Base-by-base conservation (phyloP, 2,329 filamentous ascomycete species). In the Alternaria gansuensis region DNA sequence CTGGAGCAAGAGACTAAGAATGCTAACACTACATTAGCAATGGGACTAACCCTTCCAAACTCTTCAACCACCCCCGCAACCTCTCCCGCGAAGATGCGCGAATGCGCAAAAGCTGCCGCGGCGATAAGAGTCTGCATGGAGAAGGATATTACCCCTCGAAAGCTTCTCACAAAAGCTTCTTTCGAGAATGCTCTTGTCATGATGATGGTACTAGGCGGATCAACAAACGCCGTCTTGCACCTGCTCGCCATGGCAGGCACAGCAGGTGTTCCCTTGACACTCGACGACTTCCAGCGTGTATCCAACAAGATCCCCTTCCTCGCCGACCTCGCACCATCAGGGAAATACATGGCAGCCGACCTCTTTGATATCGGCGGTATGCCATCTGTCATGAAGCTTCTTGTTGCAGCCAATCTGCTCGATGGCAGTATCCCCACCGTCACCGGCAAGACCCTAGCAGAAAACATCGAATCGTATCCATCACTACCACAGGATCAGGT, bases 181-280 rank as follows among this genome's bases (percentile, higher is more conserved):
- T 94, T 97, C 61, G 91, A 96, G 76, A 97, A 97, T 73, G 93
- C 93, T 0, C 83, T 97, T 21, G 90, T 94, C 1, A 87, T 96
- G 77, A 95, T 92, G 75, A 96, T 96, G 91, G 89, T 91, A 3
- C 84, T 97, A n/a, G 93, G 93, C 52, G 93, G 93, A 52, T 92
- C 88, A 50, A 97, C 93, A 54, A 97, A 97, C 76, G 91, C 90
- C 33, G 91, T 96, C 3, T 84, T 97, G 54, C 93, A 97, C 77
- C 89, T 96, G 73, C 86, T 97, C 46, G 93, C 93, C 68, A 96
- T 97, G 89, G 93, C 93, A 39, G 89, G 90, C 72, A 91, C 91
- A 0, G 93, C 92, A 34, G 90, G 88, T 63, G 89, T 96, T 1
- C 82, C 87, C 5, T 82, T 97, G 11, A 90, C 88, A 0, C 81